Evolutionary conservation across 2,329 filamentous ascomycete genomes (phyloP).

Genomic region (Aspergillus tanneri): DNA sequence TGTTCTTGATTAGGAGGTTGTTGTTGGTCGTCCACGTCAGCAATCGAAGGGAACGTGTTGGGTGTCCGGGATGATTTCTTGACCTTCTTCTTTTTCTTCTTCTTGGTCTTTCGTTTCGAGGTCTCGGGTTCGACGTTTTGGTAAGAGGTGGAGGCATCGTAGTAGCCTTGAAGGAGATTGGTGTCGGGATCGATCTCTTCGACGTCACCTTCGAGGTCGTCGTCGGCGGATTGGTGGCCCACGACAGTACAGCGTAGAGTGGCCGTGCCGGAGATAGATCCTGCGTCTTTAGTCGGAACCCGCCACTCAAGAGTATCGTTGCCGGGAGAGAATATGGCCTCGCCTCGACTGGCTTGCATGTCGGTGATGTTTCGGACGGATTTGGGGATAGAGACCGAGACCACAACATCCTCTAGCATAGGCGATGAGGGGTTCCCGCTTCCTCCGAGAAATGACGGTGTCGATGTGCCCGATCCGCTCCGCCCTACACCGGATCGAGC

Average conservation of each 20-base stretch:
- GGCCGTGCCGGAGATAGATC: conserved; percentile 65
- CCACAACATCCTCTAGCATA: conserved; percentile 70
- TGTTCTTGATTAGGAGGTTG: conserved; percentile 16
- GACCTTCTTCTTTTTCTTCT: conserved; percentile 38
- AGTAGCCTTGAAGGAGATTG: conserved; percentile 48
- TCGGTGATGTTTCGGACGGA: conserved; percentile 81
- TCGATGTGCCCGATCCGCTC: conserved; percentile 48
- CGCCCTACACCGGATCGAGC: conserved; percentile 40
- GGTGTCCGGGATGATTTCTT: conserved; percentile 30
- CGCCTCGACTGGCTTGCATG: conserved; percentile 75
- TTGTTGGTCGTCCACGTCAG: conserved; percentile 2
- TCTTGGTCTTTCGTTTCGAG: conserved; percentile 36
- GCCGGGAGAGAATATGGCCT: conserved; percentile 75
- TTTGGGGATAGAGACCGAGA: conserved; percentile 75
- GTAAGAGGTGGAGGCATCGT: conserved; percentile 41
- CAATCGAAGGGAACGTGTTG: not conserved
- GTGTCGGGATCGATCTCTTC: conserved; percentile 36
- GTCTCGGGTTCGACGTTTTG: conserved; percentile 27
- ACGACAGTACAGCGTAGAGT: conserved; percentile 77
- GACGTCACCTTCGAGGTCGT: conserved; percentile 47
- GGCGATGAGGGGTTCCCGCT: conserved; percentile 60
- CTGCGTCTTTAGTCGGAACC: conserved; percentile 73
- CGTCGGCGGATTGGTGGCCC: conserved; percentile 56
- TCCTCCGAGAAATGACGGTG: conserved; percentile 52
- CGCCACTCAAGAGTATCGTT: conserved; percentile 78